Evolutionary conservation across 73 alveolate genomes (phyloP).

Genomic region (Paramecium octaurelia): DNA sequence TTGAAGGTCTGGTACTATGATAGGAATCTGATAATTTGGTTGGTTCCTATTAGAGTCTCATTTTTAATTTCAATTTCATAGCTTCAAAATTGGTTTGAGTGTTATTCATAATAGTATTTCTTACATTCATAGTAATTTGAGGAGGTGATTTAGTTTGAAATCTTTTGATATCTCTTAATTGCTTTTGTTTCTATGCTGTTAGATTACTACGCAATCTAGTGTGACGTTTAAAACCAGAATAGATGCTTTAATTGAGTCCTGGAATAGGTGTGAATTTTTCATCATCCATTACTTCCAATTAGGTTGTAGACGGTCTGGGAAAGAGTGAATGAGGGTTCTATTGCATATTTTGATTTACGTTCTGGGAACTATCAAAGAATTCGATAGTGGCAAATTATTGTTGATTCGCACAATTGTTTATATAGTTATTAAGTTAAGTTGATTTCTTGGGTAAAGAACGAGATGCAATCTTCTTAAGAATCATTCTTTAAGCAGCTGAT

Average conservation of each 20-base stretch:
- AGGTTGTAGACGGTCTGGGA: neutral
- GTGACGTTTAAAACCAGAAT: neutral
- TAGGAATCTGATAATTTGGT: neutral
- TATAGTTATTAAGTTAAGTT: neutral
- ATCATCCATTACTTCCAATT: neutral
- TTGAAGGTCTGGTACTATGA: neutral
- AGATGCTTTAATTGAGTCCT: neutral
- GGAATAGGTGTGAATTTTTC: neutral
- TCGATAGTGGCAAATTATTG: neutral
- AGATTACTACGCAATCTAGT: neutral
- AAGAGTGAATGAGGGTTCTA: neutral
- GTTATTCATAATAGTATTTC: neutral
- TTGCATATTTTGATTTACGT: neutral
- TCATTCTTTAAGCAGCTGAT: neutral
- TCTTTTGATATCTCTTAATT: neutral
- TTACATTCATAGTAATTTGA: neutral
- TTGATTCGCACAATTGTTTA: neutral
- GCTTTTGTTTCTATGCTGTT: neutral
- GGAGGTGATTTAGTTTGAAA: neutral
- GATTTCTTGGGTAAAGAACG: neutral
- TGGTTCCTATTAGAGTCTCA: neutral
- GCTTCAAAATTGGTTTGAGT: conserved; percentile 4
- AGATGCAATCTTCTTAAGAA: neutral
- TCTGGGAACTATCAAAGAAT: neutral
- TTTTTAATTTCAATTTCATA: neutral